phyloP scores from a whole-genome alignment of 192 early-diverging fungal species.

The Coemansia sp. region DNA sequence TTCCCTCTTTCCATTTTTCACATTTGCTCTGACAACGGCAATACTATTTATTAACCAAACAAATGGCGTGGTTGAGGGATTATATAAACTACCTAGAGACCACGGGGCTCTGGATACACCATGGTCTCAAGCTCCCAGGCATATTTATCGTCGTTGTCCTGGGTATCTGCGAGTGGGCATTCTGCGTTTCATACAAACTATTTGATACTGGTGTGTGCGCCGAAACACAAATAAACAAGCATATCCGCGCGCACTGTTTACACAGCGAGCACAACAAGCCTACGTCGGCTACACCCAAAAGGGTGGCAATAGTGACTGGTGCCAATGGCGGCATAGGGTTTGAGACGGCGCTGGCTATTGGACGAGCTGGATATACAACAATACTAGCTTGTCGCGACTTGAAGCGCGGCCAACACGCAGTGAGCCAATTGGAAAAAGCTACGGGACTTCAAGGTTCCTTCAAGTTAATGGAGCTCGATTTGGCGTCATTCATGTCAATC shows the following conservation, averaged over 20 bases:
- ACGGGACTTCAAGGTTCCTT: constrained; percentile 33
- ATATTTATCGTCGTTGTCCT: constrained; percentile 17
- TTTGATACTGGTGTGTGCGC: constrained; percentile 18
- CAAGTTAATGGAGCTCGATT: constrained; percentile 54
- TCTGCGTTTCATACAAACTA: constrained; percentile 34
- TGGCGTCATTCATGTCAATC: constrained; percentile 58
- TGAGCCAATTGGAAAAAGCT: constrained; percentile 3
- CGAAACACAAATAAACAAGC: constrained; percentile 31
- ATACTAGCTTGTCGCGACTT: constrained; percentile 52
- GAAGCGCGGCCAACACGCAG: constrained; percentile 29
- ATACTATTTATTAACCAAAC: neutral
- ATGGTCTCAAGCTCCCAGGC: constrained; percentile 25
- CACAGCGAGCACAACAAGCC: neutral
- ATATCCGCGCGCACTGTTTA: constrained; percentile 26
- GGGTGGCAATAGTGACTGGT: constrained; percentile 55
- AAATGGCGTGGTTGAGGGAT: constrained; percentile 39
- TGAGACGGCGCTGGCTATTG: constrained; percentile 62
- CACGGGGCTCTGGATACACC: constrained; percentile 17
- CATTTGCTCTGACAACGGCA: neutral
- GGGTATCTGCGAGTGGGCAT: constrained; percentile 31
- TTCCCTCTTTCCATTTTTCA: neutral
- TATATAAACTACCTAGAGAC: constrained; percentile 16
- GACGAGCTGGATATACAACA: constrained; percentile 57
- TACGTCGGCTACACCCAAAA: neutral
- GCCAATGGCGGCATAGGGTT: constrained; percentile 66